Base-by-base conservation (phyloP, 2,329 filamentous ascomycete species). In the Diplodia intermedia region DNA sequence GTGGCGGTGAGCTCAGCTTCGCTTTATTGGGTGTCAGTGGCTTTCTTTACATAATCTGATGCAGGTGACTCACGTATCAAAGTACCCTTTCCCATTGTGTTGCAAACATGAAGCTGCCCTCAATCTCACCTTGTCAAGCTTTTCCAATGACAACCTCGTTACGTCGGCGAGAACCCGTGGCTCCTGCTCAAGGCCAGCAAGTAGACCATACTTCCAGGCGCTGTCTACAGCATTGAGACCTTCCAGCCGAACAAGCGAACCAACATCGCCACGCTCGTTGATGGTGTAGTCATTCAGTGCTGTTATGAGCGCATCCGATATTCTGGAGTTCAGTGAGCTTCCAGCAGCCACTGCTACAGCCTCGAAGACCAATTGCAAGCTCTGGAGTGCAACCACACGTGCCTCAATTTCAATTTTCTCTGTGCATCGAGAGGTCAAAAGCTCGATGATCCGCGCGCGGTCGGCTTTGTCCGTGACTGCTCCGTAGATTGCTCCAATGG, bases 221-320 rank as follows among this genome's bases (percentile, higher is more conserved):
- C 75, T 75, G 80, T 86, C 88, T 1, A 93, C 83, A 2, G 88
- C 88, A 69, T 87, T 85, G 14, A 97, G 85, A 29, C 92, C 94
- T 77, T 94, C 90, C 5, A 94, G 82, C 3, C 95, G 87, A 4
- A 97, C 91, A 65, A 94, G 87, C 0, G 94, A 97, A 5, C 95
- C 95, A 60, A 98, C 86, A 75, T 99, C 95, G 18, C 95, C 95
- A 68, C 93, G 86, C 15, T 94, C 90, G 71, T 92, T 94, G 3
- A 92, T 94, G 0, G 92, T 97, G 75, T 98, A 98, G 76, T 99
- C 94, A 71, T 94, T 90, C 33, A 99, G 80, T 0, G 90, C 81
- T 33, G 74, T 73, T 33, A 78, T 74, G 7, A 81, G 68, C 7
- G 78, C 78, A 29, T 67, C 71, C 8, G 71, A 69, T 23, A 80